These are phyloP conservation scores for Cunninghamia lanceolata DNA, from an alignment of 75 land plant genomes.

Conservation along the genomic window DNA sequence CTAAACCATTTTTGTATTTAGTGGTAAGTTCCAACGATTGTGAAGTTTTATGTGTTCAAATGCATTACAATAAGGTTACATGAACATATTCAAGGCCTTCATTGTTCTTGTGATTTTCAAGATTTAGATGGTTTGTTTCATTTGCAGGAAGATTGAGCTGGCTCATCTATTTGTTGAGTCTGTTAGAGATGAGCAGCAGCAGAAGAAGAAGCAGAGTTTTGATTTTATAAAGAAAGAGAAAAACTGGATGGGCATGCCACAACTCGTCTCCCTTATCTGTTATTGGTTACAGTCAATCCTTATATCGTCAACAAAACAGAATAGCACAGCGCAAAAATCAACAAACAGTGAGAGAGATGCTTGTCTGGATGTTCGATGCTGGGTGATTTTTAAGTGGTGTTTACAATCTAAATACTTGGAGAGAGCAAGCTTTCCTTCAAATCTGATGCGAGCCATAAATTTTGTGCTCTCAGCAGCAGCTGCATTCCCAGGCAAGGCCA, in stretches of 20 bases:
- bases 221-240: slow-evolving; percentile 6
- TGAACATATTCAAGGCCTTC: not conserved
- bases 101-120: not conserved
- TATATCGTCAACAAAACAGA: slow-evolving; percentile 33
- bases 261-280: slow-evolving; percentile 41
- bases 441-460: slow-evolving; percentile 40
- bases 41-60: not conserved
- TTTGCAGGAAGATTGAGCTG: slow-evolving; percentile 63
- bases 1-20: not conserved
- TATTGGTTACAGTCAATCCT: slow-evolving; percentile 68
- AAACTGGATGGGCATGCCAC: slow-evolving; percentile 26
- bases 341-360: slow-evolving; percentile 11
- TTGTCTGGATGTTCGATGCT: slow-evolving; percentile 62
- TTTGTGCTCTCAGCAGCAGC: slow-evolving; percentile 16
- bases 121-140: not conserved
- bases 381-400: slow-evolving; percentile 67
- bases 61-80: not conserved
- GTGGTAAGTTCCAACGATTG: not conserved
- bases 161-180: slow-evolving; percentile 37
- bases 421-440: slow-evolving; percentile 33
- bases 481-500: slow-evolving; percentile 1
- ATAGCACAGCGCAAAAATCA: not conserved
- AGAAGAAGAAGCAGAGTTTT: not conserved
- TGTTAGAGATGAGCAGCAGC: not conserved
- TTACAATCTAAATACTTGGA: slow-evolving; percentile 30